A percentile compares a stretch with the other conserved stretches of the same genome.
Conservation (phyloP, 352 stramenopile genomes). For the Pythium chondricola region DNA sequence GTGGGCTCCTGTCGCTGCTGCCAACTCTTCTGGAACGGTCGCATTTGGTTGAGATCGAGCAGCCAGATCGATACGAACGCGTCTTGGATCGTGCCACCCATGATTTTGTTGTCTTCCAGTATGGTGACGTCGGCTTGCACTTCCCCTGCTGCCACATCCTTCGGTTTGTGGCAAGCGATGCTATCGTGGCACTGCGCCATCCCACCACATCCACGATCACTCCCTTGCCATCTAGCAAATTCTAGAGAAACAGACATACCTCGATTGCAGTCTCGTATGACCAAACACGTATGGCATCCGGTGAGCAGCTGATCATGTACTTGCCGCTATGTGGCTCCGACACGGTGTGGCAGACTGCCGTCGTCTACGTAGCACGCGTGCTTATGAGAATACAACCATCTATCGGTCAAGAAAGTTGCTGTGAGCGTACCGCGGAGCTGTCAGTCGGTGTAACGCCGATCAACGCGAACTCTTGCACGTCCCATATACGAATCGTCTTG, state of each 20-base stretch:
- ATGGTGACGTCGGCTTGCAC: constrained; percentile 67
- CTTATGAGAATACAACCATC: not conserved
- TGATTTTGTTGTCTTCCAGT: constrained; percentile 78
- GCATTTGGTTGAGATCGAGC: constrained; percentile 65
- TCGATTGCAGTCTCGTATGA: constrained; percentile 80
- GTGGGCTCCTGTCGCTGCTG: constrained; percentile 2
- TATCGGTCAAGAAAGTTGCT: not conserved
- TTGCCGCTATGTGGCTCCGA: constrained; percentile 73
- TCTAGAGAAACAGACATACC: too few species aligned
- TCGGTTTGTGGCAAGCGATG: constrained; percentile 45
- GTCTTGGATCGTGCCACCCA: constrained; percentile 74
- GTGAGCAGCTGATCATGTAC: constrained; percentile 70
- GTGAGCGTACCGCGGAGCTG: constrained; percentile 45
- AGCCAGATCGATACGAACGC: constrained; percentile 80
- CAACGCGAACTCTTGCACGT: constrained; percentile 78
- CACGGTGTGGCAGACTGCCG: constrained; percentile 73
- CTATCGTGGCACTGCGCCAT: constrained; percentile 66
- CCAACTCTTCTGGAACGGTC: constrained; percentile 38
- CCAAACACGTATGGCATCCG: constrained; percentile 75
- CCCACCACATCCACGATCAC: not conserved
- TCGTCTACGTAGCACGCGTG: constrained; percentile 34
- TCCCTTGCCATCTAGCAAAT: too few species aligned
- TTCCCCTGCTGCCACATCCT: constrained; percentile 48
- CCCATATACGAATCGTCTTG: constrained; percentile 79
- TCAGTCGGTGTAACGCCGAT: constrained; percentile 78